A percentile compares a stretch with the other conserved stretches of the same genome.
Evolutionary conservation across 2,329 filamentous ascomycete genomes (phyloP).

Genomic region (Penicillium frequentans): DNA sequence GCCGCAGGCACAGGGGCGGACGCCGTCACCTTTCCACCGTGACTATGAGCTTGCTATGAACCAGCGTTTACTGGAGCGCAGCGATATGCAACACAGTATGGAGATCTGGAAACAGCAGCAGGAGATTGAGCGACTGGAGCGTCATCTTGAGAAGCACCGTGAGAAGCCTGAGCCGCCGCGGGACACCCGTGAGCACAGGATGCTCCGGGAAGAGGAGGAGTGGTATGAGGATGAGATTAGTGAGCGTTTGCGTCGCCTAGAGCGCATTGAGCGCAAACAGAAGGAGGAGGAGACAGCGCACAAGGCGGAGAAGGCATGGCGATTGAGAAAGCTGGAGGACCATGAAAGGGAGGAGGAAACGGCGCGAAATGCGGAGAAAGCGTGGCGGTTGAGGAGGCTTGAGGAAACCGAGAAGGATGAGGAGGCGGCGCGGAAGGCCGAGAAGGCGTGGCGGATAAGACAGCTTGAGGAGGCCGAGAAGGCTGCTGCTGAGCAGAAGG

Average conservation of each 20-base stretch:
- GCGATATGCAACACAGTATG: constrained; percentile 35
- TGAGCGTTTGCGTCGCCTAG: constrained; percentile 38
- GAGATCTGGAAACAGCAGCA: constrained; percentile 36
- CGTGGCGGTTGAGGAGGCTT: constrained; percentile 10
- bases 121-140: constrained; percentile 38
- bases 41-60: constrained; percentile 37
- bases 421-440: constrained; percentile 30
- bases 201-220: constrained; percentile 43
- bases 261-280: constrained; percentile 39
- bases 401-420: constrained; percentile 27
- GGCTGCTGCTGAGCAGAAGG: constrained; percentile 34
- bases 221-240: constrained; percentile 42
- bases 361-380: constrained; percentile 18
- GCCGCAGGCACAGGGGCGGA: constrained; percentile 15
- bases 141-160: constrained; percentile 30
- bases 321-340: constrained; percentile 25
- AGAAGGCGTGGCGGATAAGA: constrained; percentile 6
- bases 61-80: constrained; percentile 35
- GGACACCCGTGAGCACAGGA: constrained; percentile 27
- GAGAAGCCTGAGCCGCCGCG: constrained; percentile 20
- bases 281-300: constrained; percentile 15
- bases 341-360: constrained; percentile 36
- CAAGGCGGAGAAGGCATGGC: constrained; percentile 15
- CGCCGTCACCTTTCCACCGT: constrained; percentile 28
- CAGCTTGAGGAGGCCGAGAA: constrained; percentile 26